phyloP scores from a whole-genome alignment of 352 stramenopile species.

The Lagenidium giganteum region DNA sequence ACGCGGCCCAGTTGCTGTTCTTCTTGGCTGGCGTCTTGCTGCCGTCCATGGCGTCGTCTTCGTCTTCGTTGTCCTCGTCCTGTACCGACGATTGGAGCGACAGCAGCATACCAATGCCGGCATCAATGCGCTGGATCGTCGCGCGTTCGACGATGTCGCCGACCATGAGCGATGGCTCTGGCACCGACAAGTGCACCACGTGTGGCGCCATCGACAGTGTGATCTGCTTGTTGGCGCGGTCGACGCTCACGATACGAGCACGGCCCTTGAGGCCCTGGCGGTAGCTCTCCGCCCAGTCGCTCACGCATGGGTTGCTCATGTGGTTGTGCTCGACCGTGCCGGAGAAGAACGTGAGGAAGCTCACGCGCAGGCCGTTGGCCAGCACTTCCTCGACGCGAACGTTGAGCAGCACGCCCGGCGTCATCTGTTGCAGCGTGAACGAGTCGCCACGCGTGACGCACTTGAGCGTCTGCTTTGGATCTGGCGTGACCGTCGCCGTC shows the following conservation, averaged over 20 bases:
- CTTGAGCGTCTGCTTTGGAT: slow-evolving; percentile 49
- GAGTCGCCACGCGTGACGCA: slow-evolving; percentile 59
- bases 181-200: slow-evolving; percentile 62
- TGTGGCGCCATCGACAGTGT: slow-evolving; percentile 72
- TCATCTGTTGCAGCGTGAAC: slow-evolving; percentile 77
- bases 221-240: slow-evolving; percentile 57
- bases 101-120: slow-evolving; percentile 64
- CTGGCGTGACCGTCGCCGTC: slow-evolving; percentile 46
- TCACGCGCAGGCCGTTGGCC: slow-evolving; percentile 67
- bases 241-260: slow-evolving; percentile 68
- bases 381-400: slow-evolving; percentile 83
- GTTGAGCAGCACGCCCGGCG: slow-evolving; percentile 87
- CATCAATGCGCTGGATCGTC: slow-evolving; percentile 63
- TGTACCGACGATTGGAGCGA: slow-evolving; percentile 29
- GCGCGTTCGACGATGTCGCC: slow-evolving; percentile 59
- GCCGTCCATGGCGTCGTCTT: slow-evolving; percentile 7
- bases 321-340: slow-evolving; percentile 77
- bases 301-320: slow-evolving; percentile 61
- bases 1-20: slow-evolving; percentile 58
- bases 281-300: slow-evolving; percentile 53
- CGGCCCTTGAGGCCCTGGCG: slow-evolving; percentile 67
- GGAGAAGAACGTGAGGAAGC: slow-evolving; percentile 75
- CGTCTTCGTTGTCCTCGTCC: slow-evolving; percentile 31
- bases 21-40: too few species aligned
- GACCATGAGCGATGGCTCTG: slow-evolving; percentile 31